Base-by-base conservation (phyloP, 1,139 yeast species). In the Candida glucosophila region DNA sequence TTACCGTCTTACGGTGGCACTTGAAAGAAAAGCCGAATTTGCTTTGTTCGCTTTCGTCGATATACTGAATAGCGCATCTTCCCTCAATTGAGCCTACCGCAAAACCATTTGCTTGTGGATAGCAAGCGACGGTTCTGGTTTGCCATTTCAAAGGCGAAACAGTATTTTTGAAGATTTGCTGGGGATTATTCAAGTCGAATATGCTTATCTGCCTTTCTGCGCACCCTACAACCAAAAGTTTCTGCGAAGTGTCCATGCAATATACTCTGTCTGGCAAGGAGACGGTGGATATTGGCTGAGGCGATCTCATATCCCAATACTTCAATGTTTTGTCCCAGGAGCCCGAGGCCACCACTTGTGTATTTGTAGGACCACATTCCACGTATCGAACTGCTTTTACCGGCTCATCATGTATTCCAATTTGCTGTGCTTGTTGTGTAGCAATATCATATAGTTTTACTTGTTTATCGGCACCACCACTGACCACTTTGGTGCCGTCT, bases 21-120 rank as follows among this genome's bases (percentile, higher is more conserved):
- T 86, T 82, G 67, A 90, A 92, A 4, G 95, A 78, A 49, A 90
- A 92, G 3, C 90, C 92, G 24, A 55, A 53, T 42, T 73, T 69
- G 30, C 67, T 66, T 44, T 83, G 93, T 43, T 79, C 83, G 26
- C 67, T 67, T 21, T 85, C 95, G 40, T 83, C 94, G 29, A 90
- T 74, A 52, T 88, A 90, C 46, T 86, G 95, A 42, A 92, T 78
- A n/a, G 95, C 95, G 55, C 97, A 86, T 40, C 99, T 68, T 14
- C 98, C 98, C 56, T 90, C 99, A 27, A 90, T 75, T 3, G 95
- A 80, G 5, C 95, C 97, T 26, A 90, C 58, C 1, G 95, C 96
- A 52, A 72, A 92, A 5, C 97, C 96, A 43, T 82, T 80, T 7
- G 94, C 97, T 36, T 76, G 77, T 6, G 88, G 88, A 49, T 79